Evolutionary conservation across 768 basidiomycete species (phyloP).

Genomic region (Neoboletus brunneissimus): DNA sequence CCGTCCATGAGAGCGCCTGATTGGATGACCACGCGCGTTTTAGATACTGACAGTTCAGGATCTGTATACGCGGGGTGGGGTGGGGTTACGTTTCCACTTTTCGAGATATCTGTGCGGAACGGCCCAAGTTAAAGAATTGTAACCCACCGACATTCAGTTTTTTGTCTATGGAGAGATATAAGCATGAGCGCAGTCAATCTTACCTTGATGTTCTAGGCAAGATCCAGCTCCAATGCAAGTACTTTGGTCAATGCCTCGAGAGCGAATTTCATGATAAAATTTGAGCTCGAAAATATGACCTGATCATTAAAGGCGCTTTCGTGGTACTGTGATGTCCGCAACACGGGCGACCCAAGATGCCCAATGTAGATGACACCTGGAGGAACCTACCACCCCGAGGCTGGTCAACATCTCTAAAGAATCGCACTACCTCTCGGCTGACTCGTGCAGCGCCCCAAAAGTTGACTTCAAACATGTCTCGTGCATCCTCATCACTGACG

Average conservation of each 20-base stretch:
- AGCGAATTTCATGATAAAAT: constrained; percentile 17
- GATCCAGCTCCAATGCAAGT: constrained; percentile 6
- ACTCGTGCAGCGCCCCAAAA: constrained; percentile 34
- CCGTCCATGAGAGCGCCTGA: background rate
- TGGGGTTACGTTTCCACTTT: background rate
- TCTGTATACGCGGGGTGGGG: constrained; percentile 19
- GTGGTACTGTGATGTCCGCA: constrained; percentile 26
- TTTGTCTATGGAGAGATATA: background rate
- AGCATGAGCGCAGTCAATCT: background rate
- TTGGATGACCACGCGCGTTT: constrained; percentile 1
- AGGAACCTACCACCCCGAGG: constrained; percentile 35
- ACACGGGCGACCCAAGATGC: constrained; percentile 7
- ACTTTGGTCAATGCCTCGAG: constrained; percentile 30
- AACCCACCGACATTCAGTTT: constrained; percentile 7
- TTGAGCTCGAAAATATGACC: background rate
- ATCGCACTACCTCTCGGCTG: constrained; percentile 30
- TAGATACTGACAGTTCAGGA: constrained; percentile 3
- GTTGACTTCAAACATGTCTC: constrained; percentile 38
- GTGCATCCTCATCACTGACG: constrained; percentile 29
- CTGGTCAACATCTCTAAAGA: constrained; percentile 38
- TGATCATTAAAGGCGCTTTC: constrained; percentile 8
- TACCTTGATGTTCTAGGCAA: constrained; percentile 24
- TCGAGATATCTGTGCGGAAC: constrained; percentile 5
- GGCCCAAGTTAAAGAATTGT: constrained; percentile 23
- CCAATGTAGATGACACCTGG: constrained; percentile 33